Evolutionary conservation across 495 filamentous ascomycete species (phyloP).

Genomic region (Copromyces sp.): DNA sequence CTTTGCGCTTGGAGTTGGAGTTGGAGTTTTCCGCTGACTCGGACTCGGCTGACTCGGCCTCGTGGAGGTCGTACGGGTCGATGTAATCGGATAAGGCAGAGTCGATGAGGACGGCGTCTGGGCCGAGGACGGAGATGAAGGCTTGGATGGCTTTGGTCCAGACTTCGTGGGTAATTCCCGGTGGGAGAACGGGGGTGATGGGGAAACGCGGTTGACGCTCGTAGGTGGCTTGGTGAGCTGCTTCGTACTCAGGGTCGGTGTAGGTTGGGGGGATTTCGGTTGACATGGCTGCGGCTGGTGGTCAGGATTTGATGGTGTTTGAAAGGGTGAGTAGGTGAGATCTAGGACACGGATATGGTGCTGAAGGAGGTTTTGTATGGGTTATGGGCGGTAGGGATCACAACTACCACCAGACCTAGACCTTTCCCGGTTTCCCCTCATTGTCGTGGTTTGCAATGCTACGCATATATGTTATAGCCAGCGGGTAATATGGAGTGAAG

Average conservation of each 20-base stretch:
- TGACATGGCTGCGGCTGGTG: conserved; percentile 6
- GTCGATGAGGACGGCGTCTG: conserved; percentile 26
- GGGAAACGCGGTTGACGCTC: conserved; percentile 13
- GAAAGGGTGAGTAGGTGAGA: not conserved
- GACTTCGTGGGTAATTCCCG: conserved; percentile 26
- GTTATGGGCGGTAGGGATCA: not conserved
- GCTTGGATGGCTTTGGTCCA: conserved; percentile 22
- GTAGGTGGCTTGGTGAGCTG: conserved; percentile 15
- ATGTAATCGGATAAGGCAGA: conserved; percentile 32
- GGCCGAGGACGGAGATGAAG: conserved; percentile 17
- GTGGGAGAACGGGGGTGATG: conserved; percentile 27
- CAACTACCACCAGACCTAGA: not conserved
- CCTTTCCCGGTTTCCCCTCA: not conserved
- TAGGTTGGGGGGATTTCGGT: conserved; percentile 13
- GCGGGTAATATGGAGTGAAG: not conserved
- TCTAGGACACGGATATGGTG: not conserved
- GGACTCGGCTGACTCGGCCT: conserved; percentile 3
- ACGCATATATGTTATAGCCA: not conserved
- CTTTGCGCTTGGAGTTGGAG: conserved; percentile 17
- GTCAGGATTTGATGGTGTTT: not conserved
- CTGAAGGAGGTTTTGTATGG: not conserved
- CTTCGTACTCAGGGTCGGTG: conserved; percentile 17
- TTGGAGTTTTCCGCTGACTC: too few species aligned
- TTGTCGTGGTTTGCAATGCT: not conserved
- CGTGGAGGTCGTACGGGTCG: conserved; percentile 34